These are phyloP conservation scores for Globisporangium radiosum DNA, from an alignment of 352 stramenopile genomes.

Conservation along the genomic window DNA sequence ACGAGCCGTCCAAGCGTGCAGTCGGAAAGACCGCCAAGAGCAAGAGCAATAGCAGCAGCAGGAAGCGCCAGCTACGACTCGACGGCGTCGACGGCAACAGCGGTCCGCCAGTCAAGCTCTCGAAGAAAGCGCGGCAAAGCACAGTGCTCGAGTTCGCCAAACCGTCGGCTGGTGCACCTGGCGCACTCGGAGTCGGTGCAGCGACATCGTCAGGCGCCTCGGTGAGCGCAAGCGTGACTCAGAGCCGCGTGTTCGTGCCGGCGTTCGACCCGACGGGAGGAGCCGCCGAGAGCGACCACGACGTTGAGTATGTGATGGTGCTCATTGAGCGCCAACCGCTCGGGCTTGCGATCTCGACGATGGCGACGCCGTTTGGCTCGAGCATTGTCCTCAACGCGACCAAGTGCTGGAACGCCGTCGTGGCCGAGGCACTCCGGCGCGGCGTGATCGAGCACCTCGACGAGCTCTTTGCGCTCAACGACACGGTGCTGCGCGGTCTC, in stretches of 20 bases:
- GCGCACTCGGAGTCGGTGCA: no score
- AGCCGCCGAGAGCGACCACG: slow-evolving; percentile 20
- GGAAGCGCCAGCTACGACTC: slow-evolving; percentile 5
- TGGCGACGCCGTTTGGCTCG: background rate
- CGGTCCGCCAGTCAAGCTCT: background rate
- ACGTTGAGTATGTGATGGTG: slow-evolving; percentile 54
- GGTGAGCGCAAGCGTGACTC: background rate
- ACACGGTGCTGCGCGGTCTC: slow-evolving; percentile 29
- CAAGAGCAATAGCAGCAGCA: background rate
- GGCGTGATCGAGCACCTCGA: slow-evolving; percentile 55
- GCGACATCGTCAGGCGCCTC: no score
- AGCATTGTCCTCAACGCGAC: slow-evolving; percentile 22
- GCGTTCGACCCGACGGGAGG: slow-evolving; percentile 19
- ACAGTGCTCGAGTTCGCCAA: slow-evolving; percentile 20
- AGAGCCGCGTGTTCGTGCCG: slow-evolving; percentile 31
- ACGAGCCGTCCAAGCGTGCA: background rate
- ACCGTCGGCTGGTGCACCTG: background rate
- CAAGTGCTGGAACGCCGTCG: slow-evolving; percentile 27
- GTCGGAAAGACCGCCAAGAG: background rate
- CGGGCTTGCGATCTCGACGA: slow-evolving; percentile 38
- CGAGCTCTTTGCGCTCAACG: slow-evolving; percentile 60
- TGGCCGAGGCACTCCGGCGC: slow-evolving; percentile 37
- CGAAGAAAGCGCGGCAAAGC: slow-evolving; percentile 28
- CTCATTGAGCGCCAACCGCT: slow-evolving; percentile 45
- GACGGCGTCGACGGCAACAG: background rate